These are phyloP conservation scores for Taphrina sp. DNA, from an alignment of 1,139 yeast species.

Conservation along the genomic window DNA sequence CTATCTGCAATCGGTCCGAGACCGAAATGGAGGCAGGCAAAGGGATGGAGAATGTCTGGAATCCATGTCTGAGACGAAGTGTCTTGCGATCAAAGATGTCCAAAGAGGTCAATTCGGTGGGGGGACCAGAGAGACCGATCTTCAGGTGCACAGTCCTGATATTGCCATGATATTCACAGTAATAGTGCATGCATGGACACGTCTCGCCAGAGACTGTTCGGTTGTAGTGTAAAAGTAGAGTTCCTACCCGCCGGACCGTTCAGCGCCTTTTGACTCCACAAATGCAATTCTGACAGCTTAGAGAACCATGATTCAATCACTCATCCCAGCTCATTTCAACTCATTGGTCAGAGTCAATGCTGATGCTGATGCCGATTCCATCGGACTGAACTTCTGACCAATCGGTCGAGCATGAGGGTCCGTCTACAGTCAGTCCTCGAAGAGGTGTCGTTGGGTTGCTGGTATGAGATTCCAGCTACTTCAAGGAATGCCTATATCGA, in stretches of 20 bases:
- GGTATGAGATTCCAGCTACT: slow-evolving; percentile 17
- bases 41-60: slow-evolving; percentile 10
- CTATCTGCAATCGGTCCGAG: not conserved
- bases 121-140: not conserved
- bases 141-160: slow-evolving; percentile 9
- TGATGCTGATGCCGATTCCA: no score
- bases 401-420: slow-evolving; percentile 20
- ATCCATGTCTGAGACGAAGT: slow-evolving; percentile 20
- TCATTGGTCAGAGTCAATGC: no score
- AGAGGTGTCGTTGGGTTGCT: slow-evolving; percentile 4
- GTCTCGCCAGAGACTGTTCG: not conserved
- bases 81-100: slow-evolving; percentile 26
- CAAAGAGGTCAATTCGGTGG: slow-evolving; percentile 7
- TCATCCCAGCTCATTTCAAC: no score
- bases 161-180: slow-evolving; percentile 23
- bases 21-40: slow-evolving; percentile 20
- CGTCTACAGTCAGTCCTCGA: slow-evolving; percentile 7
- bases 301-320: no score
- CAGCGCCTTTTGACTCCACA: no score
- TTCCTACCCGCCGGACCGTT: no score
- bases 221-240: not conserved
- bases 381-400: no score
- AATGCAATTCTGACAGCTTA: no score
- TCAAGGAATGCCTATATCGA: slow-evolving; percentile 1
- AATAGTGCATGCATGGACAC: slow-evolving; percentile 22